These are phyloP conservation scores for Linnemannia elongata DNA, from an alignment of 192 early-diverging fungal species.

Conservation along the genomic window DNA sequence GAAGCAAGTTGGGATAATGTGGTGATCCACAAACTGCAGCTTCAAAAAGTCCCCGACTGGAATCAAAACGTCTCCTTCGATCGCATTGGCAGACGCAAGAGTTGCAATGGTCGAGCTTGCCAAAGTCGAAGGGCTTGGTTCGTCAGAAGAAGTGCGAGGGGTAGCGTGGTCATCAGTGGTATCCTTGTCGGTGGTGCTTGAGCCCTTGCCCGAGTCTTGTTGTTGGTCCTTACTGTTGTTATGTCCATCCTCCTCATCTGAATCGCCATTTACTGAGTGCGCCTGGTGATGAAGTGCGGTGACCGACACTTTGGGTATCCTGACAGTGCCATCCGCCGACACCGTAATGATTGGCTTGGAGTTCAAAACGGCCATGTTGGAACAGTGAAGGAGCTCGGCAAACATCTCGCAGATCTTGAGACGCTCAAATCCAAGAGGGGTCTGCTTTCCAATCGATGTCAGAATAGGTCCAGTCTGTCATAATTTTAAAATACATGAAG, in stretches of 20 bases:
- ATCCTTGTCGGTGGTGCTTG: not conserved
- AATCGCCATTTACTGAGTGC: not conserved
- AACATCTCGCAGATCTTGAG: constrained; percentile 97
- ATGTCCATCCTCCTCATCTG: not conserved
- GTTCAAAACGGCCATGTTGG: constrained; percentile 87
- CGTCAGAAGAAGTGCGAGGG: constrained; percentile 21
- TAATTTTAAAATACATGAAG: not conserved
- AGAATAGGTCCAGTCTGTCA: constrained; percentile 69
- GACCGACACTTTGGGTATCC: constrained; percentile 26
- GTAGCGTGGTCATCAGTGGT: constrained; percentile 7
- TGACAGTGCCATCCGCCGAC: constrained; percentile 53
- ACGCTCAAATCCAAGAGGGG: constrained; percentile 94
- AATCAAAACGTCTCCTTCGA: constrained; percentile 48
- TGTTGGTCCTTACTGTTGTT: not conserved
- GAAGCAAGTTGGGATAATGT: constrained; percentile 72
- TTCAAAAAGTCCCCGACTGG: constrained; percentile 84
- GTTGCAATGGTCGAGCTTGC: constrained; percentile 27
- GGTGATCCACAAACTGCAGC: constrained; percentile 74
- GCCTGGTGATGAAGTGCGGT: constrained; percentile 17
- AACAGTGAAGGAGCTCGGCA: constrained; percentile 96
- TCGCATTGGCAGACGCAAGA: constrained; percentile 11
- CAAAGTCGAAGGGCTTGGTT: constrained; percentile 7
- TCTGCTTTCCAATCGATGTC: constrained; percentile 84
- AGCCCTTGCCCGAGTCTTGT: not conserved
- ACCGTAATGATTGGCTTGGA: constrained; percentile 47